Evolutionary conservation across 768 basidiomycete species (phyloP).

Genomic region (Leucosporidium scottii): DNA sequence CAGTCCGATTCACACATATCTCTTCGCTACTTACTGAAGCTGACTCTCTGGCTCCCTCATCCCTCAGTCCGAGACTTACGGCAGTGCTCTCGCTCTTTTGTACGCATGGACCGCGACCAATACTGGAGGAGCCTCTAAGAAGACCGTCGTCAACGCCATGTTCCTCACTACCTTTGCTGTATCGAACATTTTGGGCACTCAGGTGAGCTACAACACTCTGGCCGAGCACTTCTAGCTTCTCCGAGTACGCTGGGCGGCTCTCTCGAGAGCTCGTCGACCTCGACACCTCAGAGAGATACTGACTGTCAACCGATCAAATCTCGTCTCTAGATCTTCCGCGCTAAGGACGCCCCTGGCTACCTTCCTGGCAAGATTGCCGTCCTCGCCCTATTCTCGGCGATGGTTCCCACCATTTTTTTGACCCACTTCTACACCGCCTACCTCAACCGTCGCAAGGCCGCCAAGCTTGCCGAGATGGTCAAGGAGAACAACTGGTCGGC

Average conservation of each 20-base stretch:
- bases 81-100: constrained; percentile 54
- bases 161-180: not conserved
- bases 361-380: constrained; percentile 55
- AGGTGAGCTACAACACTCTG: not conserved
- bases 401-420: constrained; percentile 49
- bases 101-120: constrained; percentile 63
- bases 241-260: no score
- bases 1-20: no score
- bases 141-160: constrained; percentile 40
- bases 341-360: constrained; percentile 48
- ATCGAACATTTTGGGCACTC: not conserved
- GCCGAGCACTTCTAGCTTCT: not conserved
- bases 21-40: constrained; percentile 5
- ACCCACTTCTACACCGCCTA: constrained; percentile 54
- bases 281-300: no score
- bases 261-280: no score
- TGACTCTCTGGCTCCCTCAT: constrained; percentile 45
- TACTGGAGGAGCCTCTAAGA: constrained; percentile 61
- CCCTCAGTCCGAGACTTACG: constrained; percentile 47
- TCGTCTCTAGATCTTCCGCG: constrained; percentile 55
- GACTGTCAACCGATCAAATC: no score
- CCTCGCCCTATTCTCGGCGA: constrained; percentile 54
- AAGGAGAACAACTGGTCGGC: constrained; percentile 55
- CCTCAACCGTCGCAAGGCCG: constrained; percentile 47
- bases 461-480: constrained; percentile 45